phyloP scores from a whole-genome alignment of 2,329 filamentous ascomycete species.

The Mariannaea sp. region DNA sequence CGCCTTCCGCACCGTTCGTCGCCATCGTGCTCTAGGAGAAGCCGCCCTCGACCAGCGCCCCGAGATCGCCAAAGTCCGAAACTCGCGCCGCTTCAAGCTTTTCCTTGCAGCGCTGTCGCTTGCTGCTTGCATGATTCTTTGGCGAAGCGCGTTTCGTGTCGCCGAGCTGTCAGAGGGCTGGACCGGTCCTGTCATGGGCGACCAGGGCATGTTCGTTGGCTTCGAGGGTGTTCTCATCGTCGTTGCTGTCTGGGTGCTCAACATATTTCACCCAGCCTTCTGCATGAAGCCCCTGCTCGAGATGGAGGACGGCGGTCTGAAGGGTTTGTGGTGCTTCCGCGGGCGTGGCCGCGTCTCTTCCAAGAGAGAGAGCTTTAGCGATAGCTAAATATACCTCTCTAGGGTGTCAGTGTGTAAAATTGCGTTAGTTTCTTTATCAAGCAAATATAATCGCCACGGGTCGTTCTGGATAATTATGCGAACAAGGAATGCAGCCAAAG shows the following conservation, averaged over 20 bases:
- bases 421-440: background rate
- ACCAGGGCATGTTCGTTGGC: constrained; percentile 60
- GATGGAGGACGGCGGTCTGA: constrained; percentile 32
- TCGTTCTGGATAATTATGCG: background rate
- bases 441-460: too few species aligned
- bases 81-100: constrained; percentile 52
- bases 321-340: constrained; percentile 37
- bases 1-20: constrained; percentile 46
- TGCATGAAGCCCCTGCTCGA: constrained; percentile 39
- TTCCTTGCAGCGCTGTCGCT: constrained; percentile 61
- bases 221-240: constrained; percentile 62
- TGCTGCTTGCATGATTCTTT: constrained; percentile 66
- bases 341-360: constrained; percentile 16
- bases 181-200: constrained; percentile 59
- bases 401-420: background rate
- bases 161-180: constrained; percentile 69
- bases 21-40: constrained; percentile 42
- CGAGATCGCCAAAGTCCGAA: constrained; percentile 44
- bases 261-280: constrained; percentile 43
- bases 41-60: constrained; percentile 47
- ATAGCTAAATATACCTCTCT: constrained; percentile 9
- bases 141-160: constrained; percentile 67
- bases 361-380: constrained; percentile 19
- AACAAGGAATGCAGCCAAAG: background rate
- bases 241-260: constrained; percentile 51